Evolutionary conservation across 2,329 filamentous ascomycete species (phyloP).

Genomic region (Sporothrix inflata): DNA sequence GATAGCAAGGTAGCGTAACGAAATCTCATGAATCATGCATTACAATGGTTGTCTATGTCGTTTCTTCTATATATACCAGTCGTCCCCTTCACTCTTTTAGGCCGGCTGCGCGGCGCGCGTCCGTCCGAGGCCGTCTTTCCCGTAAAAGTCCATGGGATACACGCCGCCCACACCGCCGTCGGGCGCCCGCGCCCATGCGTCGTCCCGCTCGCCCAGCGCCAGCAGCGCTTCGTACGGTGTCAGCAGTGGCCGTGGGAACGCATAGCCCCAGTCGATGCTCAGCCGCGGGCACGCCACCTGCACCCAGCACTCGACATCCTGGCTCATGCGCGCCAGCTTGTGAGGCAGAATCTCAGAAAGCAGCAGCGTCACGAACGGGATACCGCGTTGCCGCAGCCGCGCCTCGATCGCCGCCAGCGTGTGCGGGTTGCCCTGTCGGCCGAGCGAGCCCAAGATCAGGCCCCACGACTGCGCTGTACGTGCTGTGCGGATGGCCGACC

Average conservation of each 20-base stretch:
- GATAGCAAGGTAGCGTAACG: slow-evolving; percentile 18
- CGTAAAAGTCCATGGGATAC: slow-evolving; percentile 99
- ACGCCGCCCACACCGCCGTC: slow-evolving; percentile 66
- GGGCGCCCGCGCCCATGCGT: slow-evolving; percentile 55
- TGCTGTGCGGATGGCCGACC: slow-evolving; percentile 75
- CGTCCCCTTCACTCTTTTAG: not conserved
- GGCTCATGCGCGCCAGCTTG: slow-evolving; percentile 84
- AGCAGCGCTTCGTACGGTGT: slow-evolving; percentile 96
- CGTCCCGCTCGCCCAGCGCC: slow-evolving; percentile 76
- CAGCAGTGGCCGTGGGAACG: slow-evolving; percentile 83
- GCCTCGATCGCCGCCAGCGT: slow-evolving; percentile 86
- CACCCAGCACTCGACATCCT: slow-evolving; percentile 95
- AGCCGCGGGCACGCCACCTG: slow-evolving; percentile 95
- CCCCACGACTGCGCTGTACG: slow-evolving; percentile 78
- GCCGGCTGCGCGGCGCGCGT: slow-evolving; percentile 55
- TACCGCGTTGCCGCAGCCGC: slow-evolving; percentile 69
- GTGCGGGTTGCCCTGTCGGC: slow-evolving; percentile 92
- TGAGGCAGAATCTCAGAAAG: slow-evolving; percentile 96
- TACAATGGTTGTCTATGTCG: not conserved
- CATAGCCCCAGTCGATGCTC: slow-evolving; percentile 99
- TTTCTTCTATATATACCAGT: too few species aligned
- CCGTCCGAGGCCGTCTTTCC: slow-evolving; percentile 84
- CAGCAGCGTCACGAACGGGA: slow-evolving; percentile 82
- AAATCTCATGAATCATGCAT: slow-evolving; percentile 16
- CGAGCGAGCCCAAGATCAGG: slow-evolving; percentile 87